These are phyloP conservation scores for Ochromonas danica DNA, from an alignment of 108 stramenopile species.

Conservation along the genomic window DNA sequence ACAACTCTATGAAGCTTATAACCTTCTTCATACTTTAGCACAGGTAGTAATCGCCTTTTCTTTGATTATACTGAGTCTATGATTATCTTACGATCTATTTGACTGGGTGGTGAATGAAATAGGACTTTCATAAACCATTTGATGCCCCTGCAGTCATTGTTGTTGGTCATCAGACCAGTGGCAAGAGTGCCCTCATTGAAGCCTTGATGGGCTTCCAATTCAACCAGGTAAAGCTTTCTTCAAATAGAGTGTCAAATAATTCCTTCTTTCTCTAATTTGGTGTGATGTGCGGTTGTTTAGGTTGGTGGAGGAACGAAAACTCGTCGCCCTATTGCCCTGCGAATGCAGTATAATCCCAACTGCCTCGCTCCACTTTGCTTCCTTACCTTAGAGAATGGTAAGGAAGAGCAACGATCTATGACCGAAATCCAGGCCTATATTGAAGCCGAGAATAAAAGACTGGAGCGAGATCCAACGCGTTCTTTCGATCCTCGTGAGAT, in stretches of 20 bases:
- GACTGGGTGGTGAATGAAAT: not conserved
- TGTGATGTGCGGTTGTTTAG: conserved; percentile 40
- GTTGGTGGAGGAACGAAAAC: conserved; percentile 91
- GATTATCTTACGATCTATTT: too few species aligned
- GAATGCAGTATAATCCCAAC: conserved; percentile 89
- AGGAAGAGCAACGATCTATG: conserved; percentile 43
- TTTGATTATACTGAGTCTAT: too few species aligned
- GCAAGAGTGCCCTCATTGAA: conserved; percentile 87
- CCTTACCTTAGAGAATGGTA: conserved; percentile 58
- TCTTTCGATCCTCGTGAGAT: conserved; percentile 84
- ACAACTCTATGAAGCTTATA: conserved; percentile 78
- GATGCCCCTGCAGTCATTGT: conserved; percentile 90
- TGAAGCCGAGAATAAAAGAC: conserved; percentile 76
- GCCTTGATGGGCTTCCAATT: conserved; percentile 94
- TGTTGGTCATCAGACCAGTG: conserved; percentile 84
- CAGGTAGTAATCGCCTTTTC: conserved; percentile 66
- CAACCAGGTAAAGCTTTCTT: conserved; percentile 57
- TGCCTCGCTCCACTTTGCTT: conserved; percentile 74
- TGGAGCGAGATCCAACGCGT: conserved; percentile 77
- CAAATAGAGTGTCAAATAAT: not conserved
- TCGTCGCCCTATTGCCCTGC: conserved; percentile 78
- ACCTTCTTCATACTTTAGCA: conserved; percentile 78
- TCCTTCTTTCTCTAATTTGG: not conserved
- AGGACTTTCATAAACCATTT: conserved; percentile 88
- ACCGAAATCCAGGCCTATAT: conserved; percentile 65